Percentiles rank a stretch among this genome's conserved stretches.
phyloP scores from a whole-genome alignment of 345 rosid species.

The Hibiscus mutabilis region DNA sequence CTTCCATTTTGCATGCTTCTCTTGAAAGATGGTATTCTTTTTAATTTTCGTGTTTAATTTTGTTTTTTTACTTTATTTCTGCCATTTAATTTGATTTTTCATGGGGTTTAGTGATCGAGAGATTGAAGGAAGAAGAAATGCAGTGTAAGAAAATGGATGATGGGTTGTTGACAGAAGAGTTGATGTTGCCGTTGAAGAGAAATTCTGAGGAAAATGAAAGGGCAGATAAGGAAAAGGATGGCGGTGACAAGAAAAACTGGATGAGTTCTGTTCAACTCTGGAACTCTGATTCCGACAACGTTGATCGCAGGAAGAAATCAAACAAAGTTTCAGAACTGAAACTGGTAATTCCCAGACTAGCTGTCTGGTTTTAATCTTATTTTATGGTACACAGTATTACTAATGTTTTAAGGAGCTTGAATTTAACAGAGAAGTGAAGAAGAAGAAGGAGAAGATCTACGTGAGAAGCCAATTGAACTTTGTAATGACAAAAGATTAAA shows the following conservation, averaged over 20 bases:
- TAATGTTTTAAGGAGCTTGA: slow-evolving; percentile 3
- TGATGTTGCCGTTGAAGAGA: slow-evolving; percentile 20
- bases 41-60: background rate
- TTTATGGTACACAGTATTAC: background rate
- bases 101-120: slow-evolving; percentile 42
- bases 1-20: slow-evolving; percentile 26
- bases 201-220: slow-evolving; percentile 24
- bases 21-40: slow-evolving; percentile 44
- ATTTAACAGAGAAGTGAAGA: slow-evolving; percentile 30
- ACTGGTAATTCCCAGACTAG: slow-evolving; percentile 23
- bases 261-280: slow-evolving; percentile 66
- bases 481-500: slow-evolving; percentile 26
- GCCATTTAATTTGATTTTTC: slow-evolving; percentile 9
- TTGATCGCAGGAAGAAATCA: slow-evolving; percentile 11
- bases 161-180: slow-evolving; percentile 17
- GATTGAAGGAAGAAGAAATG: slow-evolving; percentile 49
- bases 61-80: background rate
- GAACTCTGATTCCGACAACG: slow-evolving; percentile 19
- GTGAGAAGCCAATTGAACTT: slow-evolving; percentile 31
- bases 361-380: background rate
- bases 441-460: slow-evolving; percentile 31
- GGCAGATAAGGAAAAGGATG: slow-evolving; percentile 26
- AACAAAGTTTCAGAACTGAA: slow-evolving; percentile 32
- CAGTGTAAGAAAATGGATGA: slow-evolving; percentile 23
- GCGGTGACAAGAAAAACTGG: slow-evolving; percentile 48